Evolutionary conservation across 495 filamentous ascomycete genomes (phyloP).

Genomic region (Penicillium maclennaniae): DNA sequence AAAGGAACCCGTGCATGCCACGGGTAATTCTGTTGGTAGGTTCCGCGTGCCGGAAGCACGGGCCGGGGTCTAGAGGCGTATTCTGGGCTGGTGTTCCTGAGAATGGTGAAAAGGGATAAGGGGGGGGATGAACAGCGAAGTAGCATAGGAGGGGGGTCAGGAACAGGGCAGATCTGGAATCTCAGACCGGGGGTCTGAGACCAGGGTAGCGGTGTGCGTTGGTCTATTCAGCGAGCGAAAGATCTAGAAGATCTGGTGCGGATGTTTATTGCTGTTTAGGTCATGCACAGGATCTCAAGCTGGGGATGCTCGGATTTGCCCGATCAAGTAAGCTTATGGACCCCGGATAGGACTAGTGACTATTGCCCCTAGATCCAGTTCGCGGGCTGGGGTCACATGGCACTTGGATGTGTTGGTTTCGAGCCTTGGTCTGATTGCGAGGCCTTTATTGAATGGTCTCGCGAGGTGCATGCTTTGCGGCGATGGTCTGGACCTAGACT

Average conservation of each 20-base stretch:
- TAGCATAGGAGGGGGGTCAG: not conserved
- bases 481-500: not conserved
- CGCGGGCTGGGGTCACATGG: constrained; percentile 10
- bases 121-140: not conserved
- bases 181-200: not conserved
- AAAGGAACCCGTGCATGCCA: not conserved
- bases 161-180: not conserved
- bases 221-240: not conserved
- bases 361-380: not conserved
- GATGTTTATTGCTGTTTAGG: constrained; percentile 16
- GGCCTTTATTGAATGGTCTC: not conserved
- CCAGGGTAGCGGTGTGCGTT: not conserved
- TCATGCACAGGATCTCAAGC: constrained; percentile 11
- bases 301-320: constrained; percentile 18
- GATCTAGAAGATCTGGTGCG: constrained; percentile 10
- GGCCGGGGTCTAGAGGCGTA: not conserved
- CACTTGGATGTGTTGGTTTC: not conserved
- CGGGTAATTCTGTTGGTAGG: not conserved
- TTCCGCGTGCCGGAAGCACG: not conserved
- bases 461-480: not conserved
- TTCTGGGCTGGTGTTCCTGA: not conserved
- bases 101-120: not conserved
- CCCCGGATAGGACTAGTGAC: constrained; percentile 4
- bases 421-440: not conserved
- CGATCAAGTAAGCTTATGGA: constrained; percentile 13